A percentile compares a stretch with the other conserved stretches of the same genome.
Evolutionary conservation across 495 filamentous ascomycete genomes (phyloP).

Genomic region (Aspergillus sparsus): DNA sequence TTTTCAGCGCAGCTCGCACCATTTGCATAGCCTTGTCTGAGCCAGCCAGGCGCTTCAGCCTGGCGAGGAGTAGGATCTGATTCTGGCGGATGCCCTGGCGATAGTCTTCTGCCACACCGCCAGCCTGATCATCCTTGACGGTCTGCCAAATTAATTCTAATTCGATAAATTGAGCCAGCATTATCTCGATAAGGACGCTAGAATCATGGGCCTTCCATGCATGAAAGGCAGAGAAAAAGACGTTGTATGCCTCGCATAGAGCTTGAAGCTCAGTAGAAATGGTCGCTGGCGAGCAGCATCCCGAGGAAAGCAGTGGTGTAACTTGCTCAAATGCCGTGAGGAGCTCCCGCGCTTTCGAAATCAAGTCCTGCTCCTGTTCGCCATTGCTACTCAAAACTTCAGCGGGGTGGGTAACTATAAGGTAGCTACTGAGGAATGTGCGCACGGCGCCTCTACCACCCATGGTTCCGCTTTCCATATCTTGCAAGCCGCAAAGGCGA

Average conservation of each 20-base stretch:
- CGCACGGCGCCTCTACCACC: slow-evolving; percentile 78
- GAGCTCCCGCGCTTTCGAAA: slow-evolving; percentile 83
- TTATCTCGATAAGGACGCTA: slow-evolving; percentile 83
- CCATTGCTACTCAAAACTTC: slow-evolving; percentile 86
- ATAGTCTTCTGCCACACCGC: slow-evolving; percentile 86
- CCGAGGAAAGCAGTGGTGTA: slow-evolving; percentile 58
- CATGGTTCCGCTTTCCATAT: slow-evolving; percentile 66
- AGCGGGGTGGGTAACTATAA: slow-evolving; percentile 90
- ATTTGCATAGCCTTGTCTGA: slow-evolving; percentile 76
- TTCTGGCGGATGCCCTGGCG: slow-evolving; percentile 91
- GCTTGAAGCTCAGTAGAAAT: slow-evolving; percentile 48
- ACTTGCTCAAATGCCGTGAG: slow-evolving; percentile 81
- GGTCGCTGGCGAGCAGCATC: slow-evolving; percentile 43
- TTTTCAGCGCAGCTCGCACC: slow-evolving; percentile 79
- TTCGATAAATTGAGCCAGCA: slow-evolving; percentile 94
- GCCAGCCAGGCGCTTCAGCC: slow-evolving; percentile 88
- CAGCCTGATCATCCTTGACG: slow-evolving; percentile 85
- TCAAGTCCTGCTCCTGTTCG: slow-evolving; percentile 85
- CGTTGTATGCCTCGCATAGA: slow-evolving; percentile 63
- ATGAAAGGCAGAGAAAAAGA: slow-evolving; percentile 89
- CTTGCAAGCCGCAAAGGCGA: slow-evolving; percentile 72
- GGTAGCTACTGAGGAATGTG: slow-evolving; percentile 88
- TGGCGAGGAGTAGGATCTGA: slow-evolving; percentile 81
- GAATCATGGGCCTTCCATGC: slow-evolving; percentile 96
- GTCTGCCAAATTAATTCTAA: slow-evolving; percentile 95